These are phyloP conservation scores for Antitrichia curtipendula DNA, from an alignment of 225 moss, liverwort and hornwort species.

Conservation along the genomic window DNA sequence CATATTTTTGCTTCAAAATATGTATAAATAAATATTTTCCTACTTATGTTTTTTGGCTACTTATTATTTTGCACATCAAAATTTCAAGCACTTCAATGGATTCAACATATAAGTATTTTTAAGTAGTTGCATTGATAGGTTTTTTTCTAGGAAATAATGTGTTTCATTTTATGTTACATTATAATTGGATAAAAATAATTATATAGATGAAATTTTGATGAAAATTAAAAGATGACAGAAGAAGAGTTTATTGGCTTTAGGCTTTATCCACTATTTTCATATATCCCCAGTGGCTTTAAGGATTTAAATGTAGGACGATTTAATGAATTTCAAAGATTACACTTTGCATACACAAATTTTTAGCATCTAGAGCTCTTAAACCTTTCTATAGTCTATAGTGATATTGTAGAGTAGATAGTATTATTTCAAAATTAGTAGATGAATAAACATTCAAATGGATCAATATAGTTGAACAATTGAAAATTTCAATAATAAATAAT, in stretches of 20 bases:
- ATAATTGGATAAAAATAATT: not conserved
- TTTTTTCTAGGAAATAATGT: not conserved
- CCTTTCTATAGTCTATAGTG: not conserved
- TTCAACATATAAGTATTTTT: not conserved
- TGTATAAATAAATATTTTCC: no score
- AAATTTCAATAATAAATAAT: not conserved
- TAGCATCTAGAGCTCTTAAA: not conserved
- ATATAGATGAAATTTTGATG: not conserved
- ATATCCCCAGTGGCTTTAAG: accelerated
- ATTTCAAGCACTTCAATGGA: not conserved
- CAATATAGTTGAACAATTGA: not conserved
- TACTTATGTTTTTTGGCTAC: not conserved
- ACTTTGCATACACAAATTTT: not conserved
- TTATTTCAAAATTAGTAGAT: no score
- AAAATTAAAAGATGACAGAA: not conserved
- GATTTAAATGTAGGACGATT: not conserved
- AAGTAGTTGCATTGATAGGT: not conserved
- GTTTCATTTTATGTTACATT: not conserved
- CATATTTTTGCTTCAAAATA: not conserved
- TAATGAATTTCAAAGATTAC: not conserved
- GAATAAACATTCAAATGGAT: not conserved
- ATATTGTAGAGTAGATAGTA: not conserved
- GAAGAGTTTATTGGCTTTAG: not conserved
- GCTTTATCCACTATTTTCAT: not conserved
- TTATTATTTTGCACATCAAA: not conserved